These are phyloP conservation scores for Podosphaera fusca DNA, from an alignment of 2,329 filamentous ascomycete genomes.

Conservation along the genomic window DNA sequence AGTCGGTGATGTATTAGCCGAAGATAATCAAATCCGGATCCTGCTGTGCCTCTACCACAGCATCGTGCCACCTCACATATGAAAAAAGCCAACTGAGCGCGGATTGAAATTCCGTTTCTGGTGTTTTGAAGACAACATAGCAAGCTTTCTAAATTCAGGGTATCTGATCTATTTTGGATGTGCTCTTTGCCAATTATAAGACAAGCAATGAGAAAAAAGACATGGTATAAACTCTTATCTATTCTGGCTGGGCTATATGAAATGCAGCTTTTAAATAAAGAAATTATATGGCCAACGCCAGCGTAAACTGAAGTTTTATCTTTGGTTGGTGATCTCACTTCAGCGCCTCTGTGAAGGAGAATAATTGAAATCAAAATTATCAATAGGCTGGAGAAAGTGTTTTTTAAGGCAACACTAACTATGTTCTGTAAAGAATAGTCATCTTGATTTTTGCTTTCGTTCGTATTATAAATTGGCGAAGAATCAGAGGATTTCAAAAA, in stretches of 20 bases:
- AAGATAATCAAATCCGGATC: conserved; percentile 17
- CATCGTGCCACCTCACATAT: conserved; percentile 24
- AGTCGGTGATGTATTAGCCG: conserved; percentile 16
- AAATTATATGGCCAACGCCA: conserved; percentile 2
- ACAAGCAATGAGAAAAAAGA: conserved; percentile 9
- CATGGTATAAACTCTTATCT: neutral
- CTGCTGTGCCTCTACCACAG: conserved; percentile 20
- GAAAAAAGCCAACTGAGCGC: conserved; percentile 14
- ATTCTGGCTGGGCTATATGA: neutral
- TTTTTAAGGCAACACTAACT: conserved; percentile 9
- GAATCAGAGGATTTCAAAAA: conserved; percentile 3
- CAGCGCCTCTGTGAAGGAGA: conserved; percentile 8
- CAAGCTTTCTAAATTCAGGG: neutral
- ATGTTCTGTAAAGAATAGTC: neutral
- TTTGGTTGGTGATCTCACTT: neutral
- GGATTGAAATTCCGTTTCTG: neutral
- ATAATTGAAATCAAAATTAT: conserved; percentile 20
- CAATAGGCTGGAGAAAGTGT: conserved; percentile 21
- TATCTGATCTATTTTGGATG: neutral
- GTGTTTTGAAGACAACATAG: conserved; percentile 2
- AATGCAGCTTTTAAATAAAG: conserved; percentile 7
- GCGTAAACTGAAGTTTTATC: neutral
- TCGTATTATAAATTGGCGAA: neutral
- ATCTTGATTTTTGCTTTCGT: neutral
- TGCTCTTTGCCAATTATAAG: neutral